Percentiles rank a stretch among this genome's conserved stretches.
Conservation (phyloP, 306 rosid species). For the Rosa multiflora region DNA sequence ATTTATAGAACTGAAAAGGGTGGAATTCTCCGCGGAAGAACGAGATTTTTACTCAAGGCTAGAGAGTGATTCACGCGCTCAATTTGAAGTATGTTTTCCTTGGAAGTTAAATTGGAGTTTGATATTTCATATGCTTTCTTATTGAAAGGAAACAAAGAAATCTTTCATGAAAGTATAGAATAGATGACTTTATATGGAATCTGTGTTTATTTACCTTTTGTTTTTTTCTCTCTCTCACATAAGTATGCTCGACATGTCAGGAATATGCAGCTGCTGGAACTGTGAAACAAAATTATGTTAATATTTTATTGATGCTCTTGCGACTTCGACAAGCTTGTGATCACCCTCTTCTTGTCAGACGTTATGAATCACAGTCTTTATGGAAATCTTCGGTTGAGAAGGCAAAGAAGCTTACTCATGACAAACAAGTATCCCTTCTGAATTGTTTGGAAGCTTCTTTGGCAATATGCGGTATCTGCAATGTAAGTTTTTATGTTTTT, state of each 20-base stretch:
- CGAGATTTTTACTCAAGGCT: slow-evolving; percentile 87
- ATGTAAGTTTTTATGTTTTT: slow-evolving; percentile 46
- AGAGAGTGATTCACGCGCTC: slow-evolving; percentile 97
- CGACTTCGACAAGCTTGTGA: slow-evolving; percentile 99
- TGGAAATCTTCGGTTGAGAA: slow-evolving; percentile 79
- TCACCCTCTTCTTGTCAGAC: slow-evolving; percentile 89
- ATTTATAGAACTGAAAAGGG: slow-evolving; percentile 63
- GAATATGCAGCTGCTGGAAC: slow-evolving; percentile 98
- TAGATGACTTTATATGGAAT: background rate
- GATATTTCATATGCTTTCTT: slow-evolving; percentile 15
- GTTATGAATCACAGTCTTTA: slow-evolving; percentile 58
- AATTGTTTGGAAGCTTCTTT: slow-evolving; percentile 79
- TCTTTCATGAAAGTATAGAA: background rate
- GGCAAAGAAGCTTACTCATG: slow-evolving; percentile 80
- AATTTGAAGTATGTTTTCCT: slow-evolving; percentile 71
- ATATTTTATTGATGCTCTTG: slow-evolving; percentile 93
- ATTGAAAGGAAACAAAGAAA: background rate
- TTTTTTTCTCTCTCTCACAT: background rate
- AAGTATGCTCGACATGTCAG: slow-evolving; percentile 38
- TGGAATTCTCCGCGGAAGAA: slow-evolving; percentile 84
- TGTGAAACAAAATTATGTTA: slow-evolving; percentile 97
- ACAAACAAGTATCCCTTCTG: slow-evolving; percentile 53
- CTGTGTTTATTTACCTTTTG: slow-evolving; percentile 8
- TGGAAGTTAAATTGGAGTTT: slow-evolving; percentile 15
- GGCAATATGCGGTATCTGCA: slow-evolving; percentile 92